phyloP scores from a whole-genome alignment of 2,329 filamentous ascomycete genomes.

The Fusarium beomiforme region DNA sequence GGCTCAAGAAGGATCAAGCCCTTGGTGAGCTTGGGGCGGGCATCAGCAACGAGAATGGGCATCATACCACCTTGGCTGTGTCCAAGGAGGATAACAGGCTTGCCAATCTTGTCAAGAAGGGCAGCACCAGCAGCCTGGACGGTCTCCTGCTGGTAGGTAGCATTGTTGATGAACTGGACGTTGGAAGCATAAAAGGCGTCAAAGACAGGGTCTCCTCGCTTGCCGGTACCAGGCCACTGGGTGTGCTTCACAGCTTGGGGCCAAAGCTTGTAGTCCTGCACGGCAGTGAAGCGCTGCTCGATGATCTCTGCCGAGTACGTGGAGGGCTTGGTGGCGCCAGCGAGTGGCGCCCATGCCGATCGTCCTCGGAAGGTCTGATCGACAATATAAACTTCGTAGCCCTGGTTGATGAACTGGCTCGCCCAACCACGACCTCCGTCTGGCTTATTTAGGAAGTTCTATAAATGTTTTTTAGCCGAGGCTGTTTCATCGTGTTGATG shows the following conservation, averaged over 20 bases:
- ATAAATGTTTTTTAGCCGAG: neutral
- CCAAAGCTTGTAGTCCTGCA: slow-evolving; percentile 28
- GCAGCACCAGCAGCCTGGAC: slow-evolving; percentile 47
- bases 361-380: slow-evolving; percentile 38
- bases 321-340: slow-evolving; percentile 25
- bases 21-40: slow-evolving; percentile 52
- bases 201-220: slow-evolving; percentile 29
- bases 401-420: slow-evolving; percentile 32
- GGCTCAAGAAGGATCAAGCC: slow-evolving; percentile 58
- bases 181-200: slow-evolving; percentile 40
- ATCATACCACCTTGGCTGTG: slow-evolving; percentile 59
- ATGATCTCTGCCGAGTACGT: slow-evolving; percentile 32
- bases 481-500: neutral
- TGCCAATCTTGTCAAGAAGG: slow-evolving; percentile 55
- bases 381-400: slow-evolving; percentile 37
- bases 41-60: slow-evolving; percentile 43
- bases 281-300: slow-evolving; percentile 34
- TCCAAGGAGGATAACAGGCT: slow-evolving; percentile 51
- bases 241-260: slow-evolving; percentile 32
- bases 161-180: slow-evolving; percentile 35
- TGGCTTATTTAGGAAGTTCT: slow-evolving; percentile 40
- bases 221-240: slow-evolving; percentile 37
- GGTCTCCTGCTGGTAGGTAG: slow-evolving; percentile 31
- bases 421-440: slow-evolving; percentile 38
- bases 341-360: slow-evolving; percentile 31